Conservation (phyloP, 1,139 yeast genomes). For the Hemisphaericaspora xylanilytica region DNA sequence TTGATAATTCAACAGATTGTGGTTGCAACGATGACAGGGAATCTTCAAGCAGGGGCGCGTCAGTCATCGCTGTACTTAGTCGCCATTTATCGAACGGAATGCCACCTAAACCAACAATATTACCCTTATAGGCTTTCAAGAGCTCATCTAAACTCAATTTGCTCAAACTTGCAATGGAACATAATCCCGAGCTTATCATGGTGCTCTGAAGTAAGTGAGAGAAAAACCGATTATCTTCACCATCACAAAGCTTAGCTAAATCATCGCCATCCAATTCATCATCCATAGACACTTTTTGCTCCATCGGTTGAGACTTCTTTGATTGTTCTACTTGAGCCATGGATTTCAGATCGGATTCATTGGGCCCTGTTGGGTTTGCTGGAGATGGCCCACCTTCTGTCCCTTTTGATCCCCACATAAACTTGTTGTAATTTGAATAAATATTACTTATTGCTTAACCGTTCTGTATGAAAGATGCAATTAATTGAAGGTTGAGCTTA, state of each 20-base stretch:
- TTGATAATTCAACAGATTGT: background rate
- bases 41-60: background rate
- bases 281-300: constrained; percentile 8
- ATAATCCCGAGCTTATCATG: constrained; percentile 50
- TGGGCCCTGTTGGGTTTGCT: too few relatives aligned
- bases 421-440: too few relatives aligned
- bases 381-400: too few relatives aligned
- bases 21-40: background rate
- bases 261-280: constrained; percentile 22
- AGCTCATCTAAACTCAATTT: constrained; percentile 18
- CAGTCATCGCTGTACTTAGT: background rate
- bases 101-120: constrained; percentile 8
- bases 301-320: background rate
- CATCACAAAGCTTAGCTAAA: constrained; percentile 21
- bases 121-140: constrained; percentile 12
- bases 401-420: too few relatives aligned
- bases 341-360: too few relatives aligned
- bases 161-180: constrained; percentile 14
- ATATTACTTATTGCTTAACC: too few relatives aligned
- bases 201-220: constrained; percentile 53
- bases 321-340: background rate
- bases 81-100: background rate
- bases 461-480: too few relatives aligned
- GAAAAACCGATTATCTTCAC: constrained; percentile 24
- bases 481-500: too few relatives aligned